phyloP scores from a whole-genome alignment of 192 early-diverging fungal genomes.

The Backusella mclennaniae region DNA sequence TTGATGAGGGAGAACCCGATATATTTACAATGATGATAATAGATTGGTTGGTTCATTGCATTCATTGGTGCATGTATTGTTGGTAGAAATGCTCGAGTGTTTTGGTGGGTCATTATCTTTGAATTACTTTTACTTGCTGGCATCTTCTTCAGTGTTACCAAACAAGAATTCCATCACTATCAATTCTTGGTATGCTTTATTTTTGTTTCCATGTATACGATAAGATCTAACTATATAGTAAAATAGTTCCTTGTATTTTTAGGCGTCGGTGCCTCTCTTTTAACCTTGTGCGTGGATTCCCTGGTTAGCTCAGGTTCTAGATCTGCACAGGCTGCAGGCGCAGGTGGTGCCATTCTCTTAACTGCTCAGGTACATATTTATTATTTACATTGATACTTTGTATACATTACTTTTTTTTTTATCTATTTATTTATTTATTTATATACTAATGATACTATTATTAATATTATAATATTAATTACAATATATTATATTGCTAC shows the following conservation, averaged over 20 bases:
- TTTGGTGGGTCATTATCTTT: slow-evolving; percentile 46
- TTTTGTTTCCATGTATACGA: neutral
- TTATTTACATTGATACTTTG: no score
- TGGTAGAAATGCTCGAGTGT: neutral
- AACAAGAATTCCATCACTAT: slow-evolving; percentile 33
- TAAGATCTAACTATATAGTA: neutral
- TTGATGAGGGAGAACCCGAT: neutral
- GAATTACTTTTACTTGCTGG: slow-evolving; percentile 41
- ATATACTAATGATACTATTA: neutral
- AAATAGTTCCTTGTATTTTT: slow-evolving; percentile 16
- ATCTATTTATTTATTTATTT: no score
- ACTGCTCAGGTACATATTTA: neutral
- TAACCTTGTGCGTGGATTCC: slow-evolving; percentile 1
- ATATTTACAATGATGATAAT: neutral
- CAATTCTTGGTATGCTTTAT: slow-evolving; percentile 29
- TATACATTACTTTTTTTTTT: no score
- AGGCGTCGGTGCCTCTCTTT: slow-evolving; percentile 16
- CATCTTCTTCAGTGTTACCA: slow-evolving; percentile 26
- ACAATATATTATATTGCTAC: neutral
- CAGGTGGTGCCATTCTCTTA: neutral
- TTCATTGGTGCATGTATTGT: slow-evolving; percentile 35
- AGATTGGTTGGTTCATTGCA: slow-evolving; percentile 50
- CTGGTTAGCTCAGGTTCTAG: neutral
- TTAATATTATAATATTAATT: neutral
- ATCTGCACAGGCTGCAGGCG: slow-evolving; percentile 14